phyloP scores from a whole-genome alignment of 305 asterid species.

The Caryopteris hybrid region DNA sequence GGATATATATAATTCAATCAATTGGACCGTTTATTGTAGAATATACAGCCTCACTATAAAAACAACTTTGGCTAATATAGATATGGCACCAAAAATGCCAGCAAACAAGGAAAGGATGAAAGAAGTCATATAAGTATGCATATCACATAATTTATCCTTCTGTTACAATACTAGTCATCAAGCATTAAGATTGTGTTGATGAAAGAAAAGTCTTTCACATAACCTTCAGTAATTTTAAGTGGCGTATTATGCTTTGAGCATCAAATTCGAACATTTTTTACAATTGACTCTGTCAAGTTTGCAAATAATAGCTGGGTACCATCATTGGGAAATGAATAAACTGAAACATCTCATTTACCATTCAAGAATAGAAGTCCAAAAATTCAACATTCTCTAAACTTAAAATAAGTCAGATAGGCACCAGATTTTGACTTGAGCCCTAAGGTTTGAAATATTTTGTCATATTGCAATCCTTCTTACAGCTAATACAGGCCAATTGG shows the following conservation, averaged over 20 bases:
- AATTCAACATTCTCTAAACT: background rate
- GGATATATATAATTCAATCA: background rate
- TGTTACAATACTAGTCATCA: background rate
- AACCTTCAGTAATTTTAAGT: background rate
- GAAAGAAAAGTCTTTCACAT: background rate
- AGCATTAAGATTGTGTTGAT: background rate
- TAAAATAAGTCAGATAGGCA: background rate
- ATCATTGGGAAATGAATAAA: background rate
- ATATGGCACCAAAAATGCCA: background rate
- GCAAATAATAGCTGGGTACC: background rate
- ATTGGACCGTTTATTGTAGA: background rate
- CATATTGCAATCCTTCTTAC: no score
- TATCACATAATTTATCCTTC: background rate
- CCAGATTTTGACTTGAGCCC: background rate
- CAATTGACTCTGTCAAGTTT: no score
- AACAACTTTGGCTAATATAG: background rate
- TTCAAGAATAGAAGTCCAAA: background rate
- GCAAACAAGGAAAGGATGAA: background rate
- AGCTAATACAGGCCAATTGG: constrained; percentile 5
- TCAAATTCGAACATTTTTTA: no score
- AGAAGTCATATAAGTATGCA: background rate
- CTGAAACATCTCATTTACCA: background rate
- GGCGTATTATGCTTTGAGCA: background rate
- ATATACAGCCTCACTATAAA: background rate
- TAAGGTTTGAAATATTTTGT: background rate